Evolutionary conservation across 805 yeast species (phyloP), one percentile per base, ranked within the genome.

Genomic region (Ogataea thermomethanolica): DNA sequence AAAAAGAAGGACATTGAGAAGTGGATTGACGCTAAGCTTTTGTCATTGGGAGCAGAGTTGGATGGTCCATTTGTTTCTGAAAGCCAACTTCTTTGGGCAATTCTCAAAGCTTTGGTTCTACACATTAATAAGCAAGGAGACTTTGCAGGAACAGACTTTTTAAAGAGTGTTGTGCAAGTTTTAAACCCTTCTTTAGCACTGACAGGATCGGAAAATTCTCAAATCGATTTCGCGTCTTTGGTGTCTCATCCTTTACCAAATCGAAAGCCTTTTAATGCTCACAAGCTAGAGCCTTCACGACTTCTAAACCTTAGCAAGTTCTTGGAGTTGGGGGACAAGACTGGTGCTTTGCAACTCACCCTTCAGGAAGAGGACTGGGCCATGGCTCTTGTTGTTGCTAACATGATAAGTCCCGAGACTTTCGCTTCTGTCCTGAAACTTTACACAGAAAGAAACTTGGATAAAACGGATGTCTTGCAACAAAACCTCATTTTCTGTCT

Each of bases 301-400:
- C 37, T 73, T 41, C 27, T 54, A 37, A 50, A 56, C 29, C 44
- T 69, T 45, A 52, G 61, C 52, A 46, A 59, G 48, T 57, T 68
- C 30, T 64, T 79, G 28, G 80, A 78, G 48, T 61, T 65, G 5
- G 96, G 96, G 1, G 71, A 81, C 41, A 74, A 79, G 17, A 77
- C 74, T 10, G 73, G 70, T 5, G 96, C 96, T 0, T 61, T 89
- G 34, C 67, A 72, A 17, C 65, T 70, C 39, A 80, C 93, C 1
- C 58, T 89, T 13, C 67, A 73, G 1, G 74, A 76, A 38, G 74
- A 78, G 8, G 85, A 86, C 49, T 90, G 86, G 83, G 79, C 91
- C 0, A 68, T 89, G 59, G 84, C 96, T 0, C 62, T 91, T 39
- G 58, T 88, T 23, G 66, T 90, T 35, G 80, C 95, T 1, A 74